Percentiles rank a stretch among this genome's conserved stretches.
phyloP scores from a whole-genome alignment of 2,329 filamentous ascomycete genomes.

The Xylogone sp. region DNA sequence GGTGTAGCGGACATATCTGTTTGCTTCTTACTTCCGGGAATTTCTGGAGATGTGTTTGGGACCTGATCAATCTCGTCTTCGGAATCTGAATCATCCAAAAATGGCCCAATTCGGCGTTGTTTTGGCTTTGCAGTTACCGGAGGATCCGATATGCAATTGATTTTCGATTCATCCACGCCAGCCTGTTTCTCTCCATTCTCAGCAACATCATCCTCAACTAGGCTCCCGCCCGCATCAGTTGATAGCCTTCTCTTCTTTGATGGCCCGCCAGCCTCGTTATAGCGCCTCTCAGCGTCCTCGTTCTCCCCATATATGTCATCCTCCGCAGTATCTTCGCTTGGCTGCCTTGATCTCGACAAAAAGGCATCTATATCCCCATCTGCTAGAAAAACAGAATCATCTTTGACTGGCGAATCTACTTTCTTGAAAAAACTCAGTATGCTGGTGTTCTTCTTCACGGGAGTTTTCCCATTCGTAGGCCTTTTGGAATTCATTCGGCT shows the following conservation, averaged over 20 bases:
- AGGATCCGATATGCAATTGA: slow-evolving; percentile 10
- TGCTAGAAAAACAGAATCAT: slow-evolving; percentile 54
- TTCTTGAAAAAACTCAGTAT: slow-evolving; percentile 77
- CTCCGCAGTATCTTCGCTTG: slow-evolving; percentile 10
- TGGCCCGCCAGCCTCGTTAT: slow-evolving; percentile 33
- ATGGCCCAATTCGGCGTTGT: slow-evolving; percentile 49
- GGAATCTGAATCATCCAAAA: slow-evolving; percentile 66
- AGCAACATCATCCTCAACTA: slow-evolving; percentile 2
- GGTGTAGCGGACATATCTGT: not conserved
- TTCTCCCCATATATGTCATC: slow-evolving; percentile 21
- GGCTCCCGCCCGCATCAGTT: slow-evolving; percentile 1
- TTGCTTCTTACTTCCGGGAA: not conserved
- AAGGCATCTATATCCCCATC: slow-evolving; percentile 19
- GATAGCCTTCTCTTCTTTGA: slow-evolving; percentile 40
- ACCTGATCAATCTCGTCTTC: slow-evolving; percentile 34
- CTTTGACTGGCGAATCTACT: slow-evolving; percentile 42
- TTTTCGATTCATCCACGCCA: not conserved
- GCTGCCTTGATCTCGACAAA: slow-evolving; percentile 4
- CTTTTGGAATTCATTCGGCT: slow-evolving; percentile 18
- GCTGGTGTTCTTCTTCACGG: slow-evolving; percentile 50
- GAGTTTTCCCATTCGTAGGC: slow-evolving; percentile 13
- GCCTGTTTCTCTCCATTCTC: not conserved
- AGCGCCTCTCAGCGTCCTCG: slow-evolving; percentile 23
- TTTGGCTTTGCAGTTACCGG: slow-evolving; percentile 26
- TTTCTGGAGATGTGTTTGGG: slow-evolving; percentile 8